These are phyloP conservation scores for Globisporangium alternatum DNA, from an alignment of 352 stramenopile genomes.

Conservation along the genomic window DNA sequence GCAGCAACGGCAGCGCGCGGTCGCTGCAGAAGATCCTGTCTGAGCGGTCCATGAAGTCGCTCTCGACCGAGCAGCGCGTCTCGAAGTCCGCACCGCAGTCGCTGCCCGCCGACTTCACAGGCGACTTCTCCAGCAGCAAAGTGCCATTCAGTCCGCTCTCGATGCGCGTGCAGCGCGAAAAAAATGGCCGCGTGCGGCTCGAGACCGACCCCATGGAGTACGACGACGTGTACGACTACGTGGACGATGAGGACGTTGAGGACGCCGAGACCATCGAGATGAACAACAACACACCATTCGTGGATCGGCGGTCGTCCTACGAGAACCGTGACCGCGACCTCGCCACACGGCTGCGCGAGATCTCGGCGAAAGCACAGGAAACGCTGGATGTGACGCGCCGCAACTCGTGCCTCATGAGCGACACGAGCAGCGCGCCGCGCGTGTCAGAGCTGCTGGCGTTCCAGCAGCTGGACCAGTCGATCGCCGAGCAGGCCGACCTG, in stretches of 20 bases:
- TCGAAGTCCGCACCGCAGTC: conserved; percentile 21
- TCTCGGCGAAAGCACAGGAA: conserved; percentile 61
- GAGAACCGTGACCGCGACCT: conserved; percentile 49
- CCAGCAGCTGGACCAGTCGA: conserved; percentile 68
- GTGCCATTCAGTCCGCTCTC: conserved; percentile 59
- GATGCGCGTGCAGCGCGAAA: conserved; percentile 40
- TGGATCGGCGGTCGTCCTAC: conserved; percentile 34
- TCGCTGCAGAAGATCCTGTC: conserved; percentile 27
- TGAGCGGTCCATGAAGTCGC: conserved; percentile 15
- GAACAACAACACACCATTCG: conserved; percentile 27
- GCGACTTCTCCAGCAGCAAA: conserved; percentile 41
- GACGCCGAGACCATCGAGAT: conserved; percentile 31
- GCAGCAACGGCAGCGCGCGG: conserved; percentile 38
- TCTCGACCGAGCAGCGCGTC: conserved; percentile 12
- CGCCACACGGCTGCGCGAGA: conserved; percentile 53
- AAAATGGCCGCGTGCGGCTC: conserved; percentile 34
- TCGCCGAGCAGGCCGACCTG: conserved; percentile 69
- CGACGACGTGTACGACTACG: conserved; percentile 54
- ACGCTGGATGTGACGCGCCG: conserved; percentile 60
- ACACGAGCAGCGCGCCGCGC: conserved; percentile 62
- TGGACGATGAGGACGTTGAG: conserved; percentile 20
- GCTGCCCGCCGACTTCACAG: conserved; percentile 21
- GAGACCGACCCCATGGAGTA: conserved; percentile 68
- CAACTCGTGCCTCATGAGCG: conserved; percentile 78
- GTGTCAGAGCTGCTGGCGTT: conserved; percentile 62